Evolutionary conservation across 2,329 filamentous ascomycete genomes (phyloP).

Genomic region (Podosphaera fusca): DNA sequence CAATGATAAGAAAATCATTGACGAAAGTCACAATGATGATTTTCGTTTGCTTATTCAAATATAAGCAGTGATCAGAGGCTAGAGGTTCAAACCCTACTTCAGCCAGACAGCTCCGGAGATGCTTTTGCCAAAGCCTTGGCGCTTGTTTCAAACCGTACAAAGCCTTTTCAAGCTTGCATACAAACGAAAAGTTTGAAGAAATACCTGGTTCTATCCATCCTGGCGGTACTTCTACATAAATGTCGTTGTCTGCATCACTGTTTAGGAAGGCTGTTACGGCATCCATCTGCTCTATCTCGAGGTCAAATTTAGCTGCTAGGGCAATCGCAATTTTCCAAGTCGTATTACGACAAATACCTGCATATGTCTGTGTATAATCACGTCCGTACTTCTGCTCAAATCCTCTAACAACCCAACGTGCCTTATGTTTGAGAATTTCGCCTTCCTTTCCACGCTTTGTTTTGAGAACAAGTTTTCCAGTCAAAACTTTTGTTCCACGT

Average conservation of each 20-base stretch:
- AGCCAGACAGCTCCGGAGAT: neutral
- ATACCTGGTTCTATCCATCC: neutral
- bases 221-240: neutral
- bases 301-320: neutral
- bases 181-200: neutral
- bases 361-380: too few relatives aligned
- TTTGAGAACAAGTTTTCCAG: neutral
- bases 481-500: neutral
- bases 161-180: neutral
- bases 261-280: neutral
- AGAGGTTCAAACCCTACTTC: neutral
- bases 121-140: slow-evolving; percentile 1
- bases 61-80: neutral
- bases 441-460: neutral
- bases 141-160: slow-evolving; percentile 1
- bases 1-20: too few relatives aligned
- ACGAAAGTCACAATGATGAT: too few relatives aligned
- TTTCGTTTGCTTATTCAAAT: neutral
- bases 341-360: too few relatives aligned
- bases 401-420: neutral
- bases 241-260: neutral
- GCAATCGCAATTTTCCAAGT: slow-evolving; percentile 1
- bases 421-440: neutral
- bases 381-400: too few relatives aligned
- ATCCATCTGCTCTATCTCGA: neutral